Evolutionary conservation across 257 asterid species (phyloP), one percentile per base, ranked within the genome.

Genomic region (Nicotiana tabacum): DNA sequence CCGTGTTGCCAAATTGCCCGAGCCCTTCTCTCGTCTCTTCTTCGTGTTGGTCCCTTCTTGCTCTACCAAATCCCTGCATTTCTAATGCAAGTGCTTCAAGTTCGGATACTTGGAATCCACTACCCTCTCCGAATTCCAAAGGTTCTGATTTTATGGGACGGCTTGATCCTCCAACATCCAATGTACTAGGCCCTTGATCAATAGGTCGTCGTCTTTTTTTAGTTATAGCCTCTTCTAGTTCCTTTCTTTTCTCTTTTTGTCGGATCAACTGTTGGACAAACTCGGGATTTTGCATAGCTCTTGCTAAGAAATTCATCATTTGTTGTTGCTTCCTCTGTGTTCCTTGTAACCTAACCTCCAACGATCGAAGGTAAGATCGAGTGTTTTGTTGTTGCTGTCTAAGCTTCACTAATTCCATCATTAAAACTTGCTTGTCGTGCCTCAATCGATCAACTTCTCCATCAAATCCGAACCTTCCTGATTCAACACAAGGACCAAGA

Each of bases 241-340:
- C 92, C 78, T 85, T 87, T 53, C 90, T 89, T 78, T 86, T 92
- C 85, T 88, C 98, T 88, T 90, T 91, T 62, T 88, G 92, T 77
- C 87, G 91, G 51, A 89, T 83, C 4, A 95, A 69, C 24, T 92
- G 97, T 16, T 83, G 90, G 12, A 92, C 64, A 35, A 93, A 93
- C 48, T 92, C 94, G 0, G 99, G 97, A 80, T 91, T 95, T 83
- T 88, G 97, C 99, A 93, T 91, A 0, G 97, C 97, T 66, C 89
- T 81, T 0, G 97, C 98, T 6, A 95, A 37, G 89, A 95, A 93
- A 82, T 89, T 92, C 99, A 93, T 93, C 99, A 93, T 95, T 5
- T 92, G 97, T 80, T 89, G 95, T 85, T 95, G 98, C 64, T 87
- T 91, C 77, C 21, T 88, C 92, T 95, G 98, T 0, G 97, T 92